Evolutionary conservation across 2,329 filamentous ascomycete species (phyloP).

Genomic region (Pseudopithomyces maydicus): DNA sequence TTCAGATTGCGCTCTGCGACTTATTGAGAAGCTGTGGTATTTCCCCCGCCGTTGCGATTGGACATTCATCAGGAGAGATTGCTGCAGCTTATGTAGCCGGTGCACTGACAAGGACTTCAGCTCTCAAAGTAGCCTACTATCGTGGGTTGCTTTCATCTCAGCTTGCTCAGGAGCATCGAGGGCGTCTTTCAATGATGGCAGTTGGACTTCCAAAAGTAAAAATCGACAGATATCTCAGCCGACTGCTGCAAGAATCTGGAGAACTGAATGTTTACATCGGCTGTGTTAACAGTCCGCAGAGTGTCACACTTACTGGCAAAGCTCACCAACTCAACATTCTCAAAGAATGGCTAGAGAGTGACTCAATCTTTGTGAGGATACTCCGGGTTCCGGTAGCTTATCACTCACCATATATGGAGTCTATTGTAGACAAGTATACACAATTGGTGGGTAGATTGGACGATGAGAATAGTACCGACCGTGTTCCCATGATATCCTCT

Average conservation of each 20-base stretch:
- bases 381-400: not conserved
- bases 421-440: not conserved
- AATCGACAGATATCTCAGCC: no score
- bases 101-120: not conserved
- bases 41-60: slow-evolving; percentile 13
- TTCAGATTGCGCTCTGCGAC: slow-evolving; percentile 25
- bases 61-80: slow-evolving; percentile 28
- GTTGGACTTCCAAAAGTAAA: no score
- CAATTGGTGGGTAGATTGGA: no score
- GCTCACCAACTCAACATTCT: slow-evolving; percentile 38
- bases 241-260: no score
- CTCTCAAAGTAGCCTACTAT: not conserved
- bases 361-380: not conserved
- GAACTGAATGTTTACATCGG: slow-evolving; percentile 7
- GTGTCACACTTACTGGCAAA: slow-evolving; percentile 51
- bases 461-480: no score
- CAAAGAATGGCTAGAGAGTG: not conserved
- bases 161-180: no score
- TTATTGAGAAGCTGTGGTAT: slow-evolving; percentile 16
- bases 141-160: not conserved
- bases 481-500: no score
- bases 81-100: slow-evolving; percentile 20
- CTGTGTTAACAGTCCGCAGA: slow-evolving; percentile 42
- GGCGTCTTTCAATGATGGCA: no score
- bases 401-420: not conserved